A percentile compares a stretch with the other conserved stretches of the same genome.
These are phyloP conservation scores for Trichosporon sp. DNA, from an alignment of 1,284 basidiomycete species.

Conservation along the genomic window DNA sequence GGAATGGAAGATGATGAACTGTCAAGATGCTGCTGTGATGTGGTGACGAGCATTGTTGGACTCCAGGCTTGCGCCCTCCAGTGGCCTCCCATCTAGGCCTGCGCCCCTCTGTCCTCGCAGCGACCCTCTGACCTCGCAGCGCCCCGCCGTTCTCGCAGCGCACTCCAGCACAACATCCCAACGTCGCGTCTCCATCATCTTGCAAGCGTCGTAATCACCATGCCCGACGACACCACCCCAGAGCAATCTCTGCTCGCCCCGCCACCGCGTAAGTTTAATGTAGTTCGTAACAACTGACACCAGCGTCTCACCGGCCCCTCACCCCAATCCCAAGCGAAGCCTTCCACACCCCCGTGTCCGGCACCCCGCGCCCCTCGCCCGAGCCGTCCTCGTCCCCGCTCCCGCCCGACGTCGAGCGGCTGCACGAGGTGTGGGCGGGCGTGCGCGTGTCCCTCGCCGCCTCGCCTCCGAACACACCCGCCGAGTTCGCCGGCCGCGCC, in stretches of 20 bases:
- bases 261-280: not conserved
- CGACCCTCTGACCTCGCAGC: no score
- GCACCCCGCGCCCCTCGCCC: not conserved
- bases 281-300: not conserved
- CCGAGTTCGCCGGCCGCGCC: not conserved
- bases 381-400: not conserved
- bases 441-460: not conserved
- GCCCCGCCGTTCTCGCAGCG: no score
- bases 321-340: not conserved
- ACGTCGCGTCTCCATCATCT: no score
- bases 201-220: not conserved
- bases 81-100: not conserved
- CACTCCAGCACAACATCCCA: not conserved
- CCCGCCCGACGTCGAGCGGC: not conserved
- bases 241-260: not conserved
- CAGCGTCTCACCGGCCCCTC: not conserved
- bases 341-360: not conserved
- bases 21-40: not conserved
- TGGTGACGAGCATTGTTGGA: not conserved
- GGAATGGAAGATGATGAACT: not conserved
- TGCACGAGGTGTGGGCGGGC: not conserved
- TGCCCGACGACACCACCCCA: not conserved
- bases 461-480: not conserved
- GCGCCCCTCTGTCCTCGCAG: no score
- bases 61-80: not conserved